Base-by-base conservation (phyloP, 331 rosid species). In the Ulmus americana region DNA sequence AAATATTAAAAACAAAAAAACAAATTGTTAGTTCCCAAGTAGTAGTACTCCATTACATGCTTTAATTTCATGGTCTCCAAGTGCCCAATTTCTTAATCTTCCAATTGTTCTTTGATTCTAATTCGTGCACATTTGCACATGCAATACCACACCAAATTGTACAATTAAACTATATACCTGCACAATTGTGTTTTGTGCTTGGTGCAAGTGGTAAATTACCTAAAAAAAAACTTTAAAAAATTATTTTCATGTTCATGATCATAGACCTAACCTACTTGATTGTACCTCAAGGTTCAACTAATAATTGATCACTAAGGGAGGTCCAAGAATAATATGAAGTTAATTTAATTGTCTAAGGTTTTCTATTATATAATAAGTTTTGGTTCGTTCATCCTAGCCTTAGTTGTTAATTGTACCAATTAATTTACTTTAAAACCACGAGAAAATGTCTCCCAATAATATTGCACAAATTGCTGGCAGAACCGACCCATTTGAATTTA, bases 101-200 rank as follows among this genome's bases (percentile, higher is more conserved):
- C 43, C 42, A 39, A 47, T 69, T 58, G 38, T 15, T 14, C 66
- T 39, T 43, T 61, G 39, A 39, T 56, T 67, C 45, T 67, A 11
- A 55, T 67, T 56, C 58, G 39, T 58, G 63, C 67, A 58, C 63
- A 49, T 49, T 69, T 61, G 69, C 83, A 76, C 77, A 79, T 73
- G 81, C 79, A 62, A 53, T 56, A 59, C 63, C 38, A 10, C 39
- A 9, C 58, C 64, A 65, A 69, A 45, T 70, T 76, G 74, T 14
- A 59, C 61, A 71, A 15, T 64, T 73, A 65, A 28, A 57, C 64
- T 73, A 77, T 55, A 58, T 55, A 58, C 69, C 35, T 6, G 39
- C 22, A n/a, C 18, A 20, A 38, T 55, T 56, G 58, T 74, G 67
- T 67, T 74, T 56, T 71, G 80, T 54, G 74, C 63, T 69, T 62